Percentiles rank a stretch among this genome's conserved stretches.
These are phyloP conservation scores for Metschnikowia gelsemii DNA, from an alignment of 805 yeast genomes.

Conservation along the genomic window DNA sequence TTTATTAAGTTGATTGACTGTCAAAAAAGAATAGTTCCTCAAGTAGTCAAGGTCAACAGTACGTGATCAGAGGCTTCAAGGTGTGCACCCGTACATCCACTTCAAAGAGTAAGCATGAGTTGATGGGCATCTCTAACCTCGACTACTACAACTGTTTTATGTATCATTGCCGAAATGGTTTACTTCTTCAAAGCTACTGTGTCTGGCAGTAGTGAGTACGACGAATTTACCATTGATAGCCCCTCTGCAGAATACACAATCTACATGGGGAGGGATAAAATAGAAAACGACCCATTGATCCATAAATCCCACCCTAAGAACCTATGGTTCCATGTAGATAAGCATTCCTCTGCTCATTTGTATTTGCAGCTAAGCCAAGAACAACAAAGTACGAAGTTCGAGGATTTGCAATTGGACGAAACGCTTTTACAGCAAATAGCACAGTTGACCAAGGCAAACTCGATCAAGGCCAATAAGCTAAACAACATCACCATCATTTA, in stretches of 20 bases:
- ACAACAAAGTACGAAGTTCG: slow-evolving; percentile 47
- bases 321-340: slow-evolving; percentile 82
- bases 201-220: slow-evolving; percentile 10
- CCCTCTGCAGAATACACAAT: slow-evolving; percentile 24
- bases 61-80: no score
- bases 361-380: slow-evolving; percentile 56
- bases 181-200: slow-evolving; percentile 20
- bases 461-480: slow-evolving; percentile 71
- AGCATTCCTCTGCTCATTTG: slow-evolving; percentile 73
- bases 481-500: slow-evolving; percentile 64
- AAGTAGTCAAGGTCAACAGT: no score
- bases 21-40: no score
- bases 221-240: slow-evolving; percentile 23
- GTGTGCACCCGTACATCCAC: background rate
- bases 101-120: no score
- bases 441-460: slow-evolving; percentile 74
- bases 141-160: no score
- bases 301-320: slow-evolving; percentile 64
- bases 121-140: background rate
- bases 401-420: slow-evolving; percentile 36
- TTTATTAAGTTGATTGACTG: no score
- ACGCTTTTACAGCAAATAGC: slow-evolving; percentile 51
- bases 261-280: slow-evolving; percentile 73
- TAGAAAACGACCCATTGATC: slow-evolving; percentile 56
- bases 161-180: slow-evolving; percentile 18